Base-by-base conservation (phyloP, 1,284 basidiomycete genomes). In the Puccinia polysora region DNA sequence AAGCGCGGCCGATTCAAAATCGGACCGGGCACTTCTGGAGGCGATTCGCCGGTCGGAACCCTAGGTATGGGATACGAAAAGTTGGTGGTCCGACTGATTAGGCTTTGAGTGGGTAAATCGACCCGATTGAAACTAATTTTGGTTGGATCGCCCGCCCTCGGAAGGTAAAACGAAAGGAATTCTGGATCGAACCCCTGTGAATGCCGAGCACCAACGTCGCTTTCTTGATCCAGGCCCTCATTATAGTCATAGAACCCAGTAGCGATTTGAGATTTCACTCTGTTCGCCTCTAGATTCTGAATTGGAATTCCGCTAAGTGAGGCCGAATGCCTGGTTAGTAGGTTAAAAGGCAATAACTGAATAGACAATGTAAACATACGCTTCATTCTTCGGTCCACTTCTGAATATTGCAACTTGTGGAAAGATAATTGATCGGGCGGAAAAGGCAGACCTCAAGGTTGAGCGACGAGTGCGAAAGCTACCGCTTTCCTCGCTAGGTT, bases 151-250 rank as follows among this genome's bases (percentile, higher is more conserved):
- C 63, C 63, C 10, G 50, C 47, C 20, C 49, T 47, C 20, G 63
- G 63, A 36, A 65, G 63, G 28, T 65, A 65, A 34, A 65, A 65
- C 28, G 63, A 53, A 40, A 38, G 50, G 23, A 53, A 65, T n/a
- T 63, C 45, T 3, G 40, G 43, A 47, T 63, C 60, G 10, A 63
- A 4, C 8, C 49, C 49, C 36, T 49, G 40, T 18, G 60, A 49
- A 7, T 63, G 43, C 7, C 25, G 45, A 32, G n/a, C 25, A n/a
- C 34, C 34, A 18, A 20, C 4, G 18, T 52, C 34, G 34, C 63
- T 65, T 53, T 55, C 63, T 25, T 43, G 47, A 4, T 65, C 50
- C 34, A 23, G 32, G 10, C 25, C 49, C 49, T 52, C 50, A 34
- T 36, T 15, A 25, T 20, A 23, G 12, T 53, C 36, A 5, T 45